A percentile compares a stretch with the other conserved stretches of the same genome.
Conservation (phyloP, 2,329 filamentous ascomycete species). For the Ilyonectria destructans region DNA sequence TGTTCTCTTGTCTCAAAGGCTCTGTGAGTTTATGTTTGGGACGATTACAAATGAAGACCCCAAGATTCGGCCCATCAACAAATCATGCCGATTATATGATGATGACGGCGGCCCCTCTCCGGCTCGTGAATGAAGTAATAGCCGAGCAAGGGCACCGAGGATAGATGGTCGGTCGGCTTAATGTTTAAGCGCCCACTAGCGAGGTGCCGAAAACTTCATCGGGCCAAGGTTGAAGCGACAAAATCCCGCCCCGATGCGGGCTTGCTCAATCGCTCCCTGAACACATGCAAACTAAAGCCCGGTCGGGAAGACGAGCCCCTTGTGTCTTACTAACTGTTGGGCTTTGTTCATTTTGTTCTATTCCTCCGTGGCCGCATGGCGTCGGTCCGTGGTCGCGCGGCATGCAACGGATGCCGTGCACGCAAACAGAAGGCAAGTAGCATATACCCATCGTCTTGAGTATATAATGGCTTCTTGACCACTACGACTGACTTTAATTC, state of each 20-base stretch:
- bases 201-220: no score
- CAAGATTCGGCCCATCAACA: background rate
- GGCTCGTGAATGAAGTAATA: background rate
- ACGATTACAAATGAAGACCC: background rate
- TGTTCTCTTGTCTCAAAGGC: background rate
- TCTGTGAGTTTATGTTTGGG: background rate
- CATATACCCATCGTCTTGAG: background rate
- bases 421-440: constrained; percentile 43
- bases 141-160: background rate
- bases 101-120: background rate
- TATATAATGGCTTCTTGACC: background rate
- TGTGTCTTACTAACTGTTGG: background rate
- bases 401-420: constrained; percentile 41
- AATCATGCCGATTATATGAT: background rate
- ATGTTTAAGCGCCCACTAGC: background rate
- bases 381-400: constrained; percentile 35
- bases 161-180: background rate
- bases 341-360: no score
- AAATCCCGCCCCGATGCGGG: background rate
- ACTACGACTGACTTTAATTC: background rate
- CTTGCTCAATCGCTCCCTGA: background rate
- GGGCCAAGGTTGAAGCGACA: background rate
- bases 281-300: background rate
- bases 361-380: background rate
- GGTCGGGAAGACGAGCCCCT: background rate